Conservation (phyloP, 2,329 filamentous ascomycete species). For the Claviceps digitariae region DNA sequence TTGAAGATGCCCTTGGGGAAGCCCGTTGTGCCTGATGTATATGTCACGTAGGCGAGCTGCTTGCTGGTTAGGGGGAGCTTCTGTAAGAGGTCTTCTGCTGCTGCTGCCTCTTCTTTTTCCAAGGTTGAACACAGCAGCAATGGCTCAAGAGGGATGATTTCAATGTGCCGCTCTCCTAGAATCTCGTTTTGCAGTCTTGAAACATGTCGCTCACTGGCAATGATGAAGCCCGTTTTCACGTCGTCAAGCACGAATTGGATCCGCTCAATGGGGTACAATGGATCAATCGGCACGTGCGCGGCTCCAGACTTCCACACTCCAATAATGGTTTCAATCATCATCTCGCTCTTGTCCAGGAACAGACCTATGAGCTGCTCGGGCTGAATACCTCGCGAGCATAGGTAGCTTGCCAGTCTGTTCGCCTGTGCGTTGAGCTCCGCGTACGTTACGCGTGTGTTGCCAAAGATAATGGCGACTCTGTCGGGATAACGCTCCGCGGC, state of each 20-base stretch:
- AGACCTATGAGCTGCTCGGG: background rate
- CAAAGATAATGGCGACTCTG: background rate
- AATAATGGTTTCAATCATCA: slow-evolving; percentile 1
- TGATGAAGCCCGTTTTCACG: background rate
- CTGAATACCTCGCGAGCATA: background rate
- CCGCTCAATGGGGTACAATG: slow-evolving; percentile 3
- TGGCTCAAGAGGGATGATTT: background rate
- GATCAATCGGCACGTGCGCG: slow-evolving; percentile 5
- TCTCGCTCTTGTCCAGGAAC: slow-evolving; percentile 2
- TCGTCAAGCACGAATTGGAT: slow-evolving; percentile 2
- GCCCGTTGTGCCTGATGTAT: slow-evolving; percentile 35
- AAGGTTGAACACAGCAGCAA: background rate
- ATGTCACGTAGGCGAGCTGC: slow-evolving; percentile 22
- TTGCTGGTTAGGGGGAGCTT: background rate
- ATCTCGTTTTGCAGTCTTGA: background rate
- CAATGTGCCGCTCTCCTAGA: background rate
- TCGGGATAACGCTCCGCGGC: background rate
- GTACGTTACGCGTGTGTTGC: background rate
- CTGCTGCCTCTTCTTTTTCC: too few species aligned
- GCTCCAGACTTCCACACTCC: slow-evolving; percentile 3
- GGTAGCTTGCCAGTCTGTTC: background rate
- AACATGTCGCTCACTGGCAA: background rate
- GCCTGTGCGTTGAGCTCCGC: background rate
- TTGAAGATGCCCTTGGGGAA: slow-evolving; percentile 30
- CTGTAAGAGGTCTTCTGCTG: too few species aligned